Conservation (phyloP, 2,329 filamentous ascomycete genomes). For the Xylariales sp. region DNA sequence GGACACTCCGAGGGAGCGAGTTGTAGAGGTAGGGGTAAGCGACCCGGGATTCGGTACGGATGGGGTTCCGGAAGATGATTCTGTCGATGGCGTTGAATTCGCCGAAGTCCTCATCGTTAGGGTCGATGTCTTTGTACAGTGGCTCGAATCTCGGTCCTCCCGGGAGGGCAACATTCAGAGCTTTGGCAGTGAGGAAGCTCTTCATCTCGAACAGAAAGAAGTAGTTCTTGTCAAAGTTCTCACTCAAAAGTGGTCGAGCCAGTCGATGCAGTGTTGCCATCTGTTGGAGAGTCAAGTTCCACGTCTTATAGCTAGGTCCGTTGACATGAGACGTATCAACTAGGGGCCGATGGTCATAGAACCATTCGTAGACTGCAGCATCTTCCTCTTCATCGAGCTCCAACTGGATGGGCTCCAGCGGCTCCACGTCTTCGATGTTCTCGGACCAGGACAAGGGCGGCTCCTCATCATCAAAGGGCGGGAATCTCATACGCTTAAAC, state of each 20-base stretch:
- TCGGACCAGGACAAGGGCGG: conserved; percentile 97
- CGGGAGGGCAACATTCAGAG: conserved; percentile 94
- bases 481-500: conserved; percentile 99
- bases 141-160: conserved; percentile 96
- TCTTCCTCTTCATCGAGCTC: conserved; percentile 95
- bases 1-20: conserved; percentile 88
- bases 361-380: conserved; percentile 88
- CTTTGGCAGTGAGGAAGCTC: conserved; percentile 93
- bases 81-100: conserved; percentile 99
- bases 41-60: conserved; percentile 92
- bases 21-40: conserved; percentile 96
- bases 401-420: conserved; percentile 96
- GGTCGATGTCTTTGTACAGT: conserved; percentile 96
- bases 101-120: conserved; percentile 97
- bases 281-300: conserved; percentile 89
- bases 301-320: conserved; percentile 91
- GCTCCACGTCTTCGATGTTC: conserved; percentile 98
- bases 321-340: conserved; percentile 92
- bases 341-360: conserved; percentile 90
- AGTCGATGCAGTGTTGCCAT: conserved; percentile 95
- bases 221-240: conserved; percentile 94
- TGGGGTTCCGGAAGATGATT: conserved; percentile 94
- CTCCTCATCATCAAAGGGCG: conserved; percentile 97
- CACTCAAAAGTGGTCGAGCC: conserved; percentile 84
- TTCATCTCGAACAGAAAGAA: conserved; percentile 96